A percentile compares a stretch with the other conserved stretches of the same genome.
phyloP scores from a whole-genome alignment of 116 monocot species.

The Dioscorea cayenensis region DNA sequence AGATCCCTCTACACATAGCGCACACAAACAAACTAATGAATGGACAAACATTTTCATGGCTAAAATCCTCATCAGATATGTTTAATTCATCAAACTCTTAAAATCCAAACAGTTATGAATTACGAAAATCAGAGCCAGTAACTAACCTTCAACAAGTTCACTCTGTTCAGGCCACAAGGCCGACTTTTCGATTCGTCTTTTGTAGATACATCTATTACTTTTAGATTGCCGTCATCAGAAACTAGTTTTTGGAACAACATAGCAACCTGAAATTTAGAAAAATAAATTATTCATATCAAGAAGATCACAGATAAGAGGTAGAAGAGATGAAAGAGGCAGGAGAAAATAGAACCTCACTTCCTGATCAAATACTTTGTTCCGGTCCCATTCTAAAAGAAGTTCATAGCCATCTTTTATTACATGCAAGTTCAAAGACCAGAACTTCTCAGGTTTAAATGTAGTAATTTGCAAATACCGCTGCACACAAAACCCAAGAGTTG shows the following conservation, averaged over 20 bases:
- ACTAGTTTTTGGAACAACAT: conserved; percentile 89
- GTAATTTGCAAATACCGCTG: conserved; percentile 87
- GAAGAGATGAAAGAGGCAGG: background rate
- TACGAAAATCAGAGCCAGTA: background rate
- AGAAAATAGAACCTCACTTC: conserved; percentile 39
- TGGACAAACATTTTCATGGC: too few species aligned
- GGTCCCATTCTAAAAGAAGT: conserved; percentile 82
- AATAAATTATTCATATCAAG: conserved; percentile 3
- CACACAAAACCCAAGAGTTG: conserved; percentile 97
- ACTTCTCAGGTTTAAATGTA: conserved; percentile 94
- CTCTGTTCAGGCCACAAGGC: conserved; percentile 93
- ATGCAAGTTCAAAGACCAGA: conserved; percentile 70
- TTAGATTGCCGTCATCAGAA: conserved; percentile 44
- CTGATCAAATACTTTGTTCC: conserved; percentile 74
- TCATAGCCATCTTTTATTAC: conserved; percentile 83
- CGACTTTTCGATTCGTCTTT: conserved; percentile 84
- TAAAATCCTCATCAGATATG: too few species aligned
- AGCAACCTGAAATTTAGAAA: conserved; percentile 51
- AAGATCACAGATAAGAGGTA: background rate
- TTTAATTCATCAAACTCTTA: too few species aligned
- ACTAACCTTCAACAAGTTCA: conserved; percentile 80
- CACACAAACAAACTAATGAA: too few species aligned
- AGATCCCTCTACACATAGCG: too few species aligned
- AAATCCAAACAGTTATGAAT: too few species aligned
- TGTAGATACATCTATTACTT: conserved; percentile 54